A percentile compares a stretch with the other conserved stretches of the same genome.
Evolutionary conservation across 169 alveolate species (phyloP).

Genomic region (Cardiosporidium cionae): DNA sequence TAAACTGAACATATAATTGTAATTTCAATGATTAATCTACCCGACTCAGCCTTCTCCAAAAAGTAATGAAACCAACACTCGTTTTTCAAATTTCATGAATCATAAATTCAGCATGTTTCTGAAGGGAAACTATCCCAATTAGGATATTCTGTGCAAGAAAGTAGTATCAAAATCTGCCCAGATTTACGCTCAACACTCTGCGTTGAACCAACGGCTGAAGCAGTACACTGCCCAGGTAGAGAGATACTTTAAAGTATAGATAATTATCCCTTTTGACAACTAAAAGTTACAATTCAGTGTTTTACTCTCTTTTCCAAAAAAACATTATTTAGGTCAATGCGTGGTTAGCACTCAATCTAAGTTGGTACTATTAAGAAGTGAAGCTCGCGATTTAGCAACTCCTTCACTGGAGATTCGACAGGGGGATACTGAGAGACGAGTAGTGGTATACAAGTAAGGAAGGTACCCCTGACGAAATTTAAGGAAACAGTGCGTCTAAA

Average conservation of each 20-base stretch:
- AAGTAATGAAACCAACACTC: no score
- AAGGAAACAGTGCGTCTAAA: not conserved
- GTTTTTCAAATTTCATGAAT: no score
- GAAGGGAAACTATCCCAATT: conserved; percentile 11
- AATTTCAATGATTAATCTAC: no score
- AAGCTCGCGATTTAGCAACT: conserved; percentile 1
- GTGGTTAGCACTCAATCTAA: conserved; percentile 41
- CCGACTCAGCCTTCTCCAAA: no score
- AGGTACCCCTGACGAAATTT: not conserved
- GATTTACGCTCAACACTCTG: conserved; percentile 37
- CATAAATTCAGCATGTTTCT: conserved; percentile 33
- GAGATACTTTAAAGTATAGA: no score
- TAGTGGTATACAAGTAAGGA: conserved; percentile 29
- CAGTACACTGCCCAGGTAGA: conserved; percentile 48
- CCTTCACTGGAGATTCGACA: not conserved
- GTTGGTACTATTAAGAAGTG: conserved; percentile 23
- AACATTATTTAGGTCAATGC: conserved; percentile 16
- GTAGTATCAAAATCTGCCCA: conserved; percentile 34
- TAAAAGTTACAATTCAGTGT: no score
- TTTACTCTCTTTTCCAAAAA: no score
- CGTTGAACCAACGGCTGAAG: conserved; percentile 35
- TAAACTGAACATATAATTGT: no score
- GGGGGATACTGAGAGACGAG: conserved; percentile 10
- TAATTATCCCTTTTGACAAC: no score
- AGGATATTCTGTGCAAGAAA: conserved; percentile 37